Evolutionary conservation across 805 yeast genomes (phyloP).

Genomic region (Wickerhamomyces xylosicus): DNA sequence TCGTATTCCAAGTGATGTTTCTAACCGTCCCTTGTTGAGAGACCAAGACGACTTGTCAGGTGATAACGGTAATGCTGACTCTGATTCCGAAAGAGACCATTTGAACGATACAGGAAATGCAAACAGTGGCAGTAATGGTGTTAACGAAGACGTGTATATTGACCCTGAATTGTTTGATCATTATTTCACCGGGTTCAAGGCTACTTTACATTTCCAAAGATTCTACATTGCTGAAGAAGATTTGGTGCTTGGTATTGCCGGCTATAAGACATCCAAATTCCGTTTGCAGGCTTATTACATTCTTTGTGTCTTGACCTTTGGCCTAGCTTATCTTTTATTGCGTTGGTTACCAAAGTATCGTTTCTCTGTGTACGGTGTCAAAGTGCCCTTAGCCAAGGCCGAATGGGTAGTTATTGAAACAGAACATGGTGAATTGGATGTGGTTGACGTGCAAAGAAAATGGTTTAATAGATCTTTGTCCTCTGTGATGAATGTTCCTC

Average conservation of each 20-base stretch:
- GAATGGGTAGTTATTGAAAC: slow-evolving; percentile 94
- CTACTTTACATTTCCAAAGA: slow-evolving; percentile 52
- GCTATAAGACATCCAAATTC: slow-evolving; percentile 48
- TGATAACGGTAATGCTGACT: slow-evolving; percentile 25
- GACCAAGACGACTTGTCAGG: slow-evolving; percentile 20
- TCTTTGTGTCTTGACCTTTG: slow-evolving; percentile 50
- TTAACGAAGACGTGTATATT: slow-evolving; percentile 8
- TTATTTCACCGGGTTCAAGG: slow-evolving; percentile 31
- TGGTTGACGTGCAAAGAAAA: slow-evolving; percentile 42
- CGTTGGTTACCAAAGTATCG: slow-evolving; percentile 83
- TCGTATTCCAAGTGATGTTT: slow-evolving; percentile 26
- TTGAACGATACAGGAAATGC: slow-evolving; percentile 9
- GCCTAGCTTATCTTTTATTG: slow-evolving; percentile 60
- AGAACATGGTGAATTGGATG: slow-evolving; percentile 77
- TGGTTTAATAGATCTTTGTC: slow-evolving; percentile 69
- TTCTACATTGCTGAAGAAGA: slow-evolving; percentile 95
- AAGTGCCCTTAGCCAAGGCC: slow-evolving; percentile 64
- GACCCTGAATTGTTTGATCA: slow-evolving; percentile 31
- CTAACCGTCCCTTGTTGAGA: slow-evolving; percentile 20
- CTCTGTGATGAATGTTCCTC: slow-evolving; percentile 39
- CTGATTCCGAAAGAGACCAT: slow-evolving; percentile 17
- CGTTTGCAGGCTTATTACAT: slow-evolving; percentile 39
- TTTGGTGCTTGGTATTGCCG: slow-evolving; percentile 88
- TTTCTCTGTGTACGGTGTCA: slow-evolving; percentile 54
- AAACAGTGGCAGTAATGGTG: slow-evolving; percentile 9